phyloP scores from a whole-genome alignment of 129 eudicot genomes.

The Flaveria sonorensis region DNA sequence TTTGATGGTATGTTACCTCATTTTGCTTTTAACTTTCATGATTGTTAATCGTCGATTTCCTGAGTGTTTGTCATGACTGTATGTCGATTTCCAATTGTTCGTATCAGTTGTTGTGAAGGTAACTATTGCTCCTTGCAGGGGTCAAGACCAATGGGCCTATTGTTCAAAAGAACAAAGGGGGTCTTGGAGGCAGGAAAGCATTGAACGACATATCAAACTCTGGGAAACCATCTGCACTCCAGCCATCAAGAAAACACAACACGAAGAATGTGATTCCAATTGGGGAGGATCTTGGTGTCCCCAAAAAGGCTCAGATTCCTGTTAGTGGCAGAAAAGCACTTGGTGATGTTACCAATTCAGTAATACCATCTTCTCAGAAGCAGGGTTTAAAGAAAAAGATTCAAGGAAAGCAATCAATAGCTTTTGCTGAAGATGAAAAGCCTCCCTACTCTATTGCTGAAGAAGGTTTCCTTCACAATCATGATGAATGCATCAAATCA shows the following conservation, averaged over 20 bases:
- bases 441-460: constrained; percentile 35
- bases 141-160: constrained; percentile 33
- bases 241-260: constrained; percentile 49
- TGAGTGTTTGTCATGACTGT: background rate
- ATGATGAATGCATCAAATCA: constrained; percentile 59
- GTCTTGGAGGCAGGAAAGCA: constrained; percentile 68
- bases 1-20: constrained; percentile 44
- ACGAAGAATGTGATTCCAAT: constrained; percentile 47
- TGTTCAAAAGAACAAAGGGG: constrained; percentile 39
- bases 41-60: background rate
- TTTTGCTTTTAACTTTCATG: background rate
- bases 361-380: constrained; percentile 44
- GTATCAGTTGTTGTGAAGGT: constrained; percentile 5
- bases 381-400: constrained; percentile 36
- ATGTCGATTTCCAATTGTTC: background rate
- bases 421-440: constrained; percentile 34
- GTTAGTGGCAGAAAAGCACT: constrained; percentile 70
- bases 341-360: constrained; percentile 74
- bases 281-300: constrained; percentile 46
- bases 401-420: constrained; percentile 38
- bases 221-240: constrained; percentile 51
- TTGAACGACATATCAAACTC: constrained; percentile 77
- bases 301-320: constrained; percentile 30
- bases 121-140: constrained; percentile 21
- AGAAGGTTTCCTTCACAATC: constrained; percentile 68